Evolutionary conservation across 495 filamentous ascomycete species (phyloP).

Genomic region (Entonaema liquescens): DNA sequence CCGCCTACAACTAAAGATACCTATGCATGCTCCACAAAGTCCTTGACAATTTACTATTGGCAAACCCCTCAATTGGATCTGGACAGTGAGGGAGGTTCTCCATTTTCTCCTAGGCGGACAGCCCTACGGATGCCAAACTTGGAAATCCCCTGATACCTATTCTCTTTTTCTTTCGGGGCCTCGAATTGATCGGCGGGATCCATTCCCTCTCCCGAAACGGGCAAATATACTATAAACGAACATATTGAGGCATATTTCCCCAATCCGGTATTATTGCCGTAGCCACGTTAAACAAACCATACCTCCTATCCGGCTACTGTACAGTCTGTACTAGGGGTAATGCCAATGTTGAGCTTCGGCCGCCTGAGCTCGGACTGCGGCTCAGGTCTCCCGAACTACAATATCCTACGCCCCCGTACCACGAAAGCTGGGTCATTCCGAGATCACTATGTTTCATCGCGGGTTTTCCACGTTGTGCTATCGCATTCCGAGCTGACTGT

Average conservation of each 20-base stretch:
- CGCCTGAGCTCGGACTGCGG: conserved; percentile 5
- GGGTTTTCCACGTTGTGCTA: conserved; percentile 6
- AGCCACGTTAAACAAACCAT: conserved; percentile 1
- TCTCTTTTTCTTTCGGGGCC: not conserved
- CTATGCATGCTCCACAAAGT: not conserved
- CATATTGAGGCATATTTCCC: conserved; percentile 1
- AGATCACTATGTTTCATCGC: not conserved
- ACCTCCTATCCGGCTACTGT: too few relatives aligned
- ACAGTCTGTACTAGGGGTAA: not conserved
- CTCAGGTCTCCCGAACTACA: conserved; percentile 18
- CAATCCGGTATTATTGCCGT: not conserved
- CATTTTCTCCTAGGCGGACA: not conserved
- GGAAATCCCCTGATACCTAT: not conserved
- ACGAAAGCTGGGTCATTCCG: conserved; percentile 4
- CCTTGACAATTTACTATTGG: conserved; percentile 16
- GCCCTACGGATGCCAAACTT: not conserved
- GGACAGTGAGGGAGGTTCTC: not conserved
- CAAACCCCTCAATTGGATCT: not conserved
- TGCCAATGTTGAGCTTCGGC: conserved; percentile 9
- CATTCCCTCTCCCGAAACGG: not conserved
- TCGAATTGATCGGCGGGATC: conserved; percentile 5
- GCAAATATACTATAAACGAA: not conserved
- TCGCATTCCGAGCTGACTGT: conserved; percentile 10
- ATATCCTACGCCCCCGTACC: conserved; percentile 4
- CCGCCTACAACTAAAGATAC: not conserved